Percentiles rank a stretch among this genome's conserved stretches.
Conservation (phyloP, 768 basidiomycete species). For the Lenzites betulinus region DNA sequence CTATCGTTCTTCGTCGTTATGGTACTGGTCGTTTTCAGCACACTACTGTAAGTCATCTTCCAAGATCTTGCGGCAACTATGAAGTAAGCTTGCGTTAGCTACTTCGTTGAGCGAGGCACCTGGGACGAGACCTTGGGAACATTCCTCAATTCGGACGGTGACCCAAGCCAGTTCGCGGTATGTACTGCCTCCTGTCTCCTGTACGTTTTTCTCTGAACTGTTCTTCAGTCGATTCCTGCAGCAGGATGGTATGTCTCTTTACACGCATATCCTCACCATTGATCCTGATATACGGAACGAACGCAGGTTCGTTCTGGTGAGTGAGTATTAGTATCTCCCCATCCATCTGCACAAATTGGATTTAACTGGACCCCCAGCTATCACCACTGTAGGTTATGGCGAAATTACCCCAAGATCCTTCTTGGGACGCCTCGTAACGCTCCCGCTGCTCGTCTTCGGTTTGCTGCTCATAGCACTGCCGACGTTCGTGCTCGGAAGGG, state of each 20-base stretch:
- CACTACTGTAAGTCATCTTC: constrained; percentile 58
- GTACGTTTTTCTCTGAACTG: not conserved
- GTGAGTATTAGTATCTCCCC: constrained; percentile 46
- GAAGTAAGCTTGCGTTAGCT: constrained; percentile 43
- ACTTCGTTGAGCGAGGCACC: constrained; percentile 87
- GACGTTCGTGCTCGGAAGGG: constrained; percentile 87
- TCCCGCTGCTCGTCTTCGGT: constrained; percentile 86
- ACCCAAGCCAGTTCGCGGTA: constrained; percentile 77
- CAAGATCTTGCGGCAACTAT: not conserved
- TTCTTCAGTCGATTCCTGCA: constrained; percentile 61
- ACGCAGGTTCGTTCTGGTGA: constrained; percentile 71
- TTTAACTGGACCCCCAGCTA: constrained; percentile 47
- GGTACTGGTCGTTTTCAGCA: constrained; percentile 86
- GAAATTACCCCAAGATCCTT: constrained; percentile 89
- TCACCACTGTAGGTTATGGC: constrained; percentile 89
- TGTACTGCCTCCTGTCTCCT: constrained; percentile 22
- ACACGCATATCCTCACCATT: constrained; percentile 14
- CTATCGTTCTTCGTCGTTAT: constrained; percentile 88
- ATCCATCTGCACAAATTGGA: not conserved
- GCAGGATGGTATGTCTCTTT: constrained; percentile 66
- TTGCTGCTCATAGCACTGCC: constrained; percentile 88
- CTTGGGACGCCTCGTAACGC: constrained; percentile 82
- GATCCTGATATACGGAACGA: not conserved
- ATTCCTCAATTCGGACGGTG: constrained; percentile 85
- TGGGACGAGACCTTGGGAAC: constrained; percentile 83